Evolutionary conservation across 208 protist genomes (phyloP), one percentile per base, ranked within the genome.

Genomic region (Tetramitus jugosus): DNA sequence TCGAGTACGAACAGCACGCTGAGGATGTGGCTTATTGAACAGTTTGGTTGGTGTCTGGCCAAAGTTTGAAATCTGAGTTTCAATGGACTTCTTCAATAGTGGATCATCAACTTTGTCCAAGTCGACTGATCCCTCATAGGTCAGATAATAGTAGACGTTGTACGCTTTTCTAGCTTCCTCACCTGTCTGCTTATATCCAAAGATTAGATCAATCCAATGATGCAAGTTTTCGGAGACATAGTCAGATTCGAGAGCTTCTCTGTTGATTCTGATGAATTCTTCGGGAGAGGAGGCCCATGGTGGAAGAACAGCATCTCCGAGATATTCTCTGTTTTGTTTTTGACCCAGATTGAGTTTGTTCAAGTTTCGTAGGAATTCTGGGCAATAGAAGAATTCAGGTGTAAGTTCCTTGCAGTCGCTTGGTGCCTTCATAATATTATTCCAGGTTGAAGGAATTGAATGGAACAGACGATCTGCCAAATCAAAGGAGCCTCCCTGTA

Each of bases 141-240:
- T 97, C 62, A 98, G 87, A 80, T 94, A 95, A 86, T 98, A 95
- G 85, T 98, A 99, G 39, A 98, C 88, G 87, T 99, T 99, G 45
- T 95, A 83, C 26, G 95, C 92, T 26, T 94, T 91, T 37, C 93
- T 91, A 6, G 97, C 96, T 35, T 91, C 91, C 76, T 86, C 87
- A 29, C 97, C 97, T 35, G 90, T 85, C 85, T 99, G 97, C 87
- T 98, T 96, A 83, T 92, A 94, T 40, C 97, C 97, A 89, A 99
- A 99, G 64, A 99, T 95, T 26, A 99, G 89, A 83, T 99, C 96
- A 80, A 99, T 98, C 97, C 98, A 99, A 56, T 98, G 81, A 84
- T 98, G 89, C 75, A 99, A 86, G 78, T 94, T 84, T 1, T 79
- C 83, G 1, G 93, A 97, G 0, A 99, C 97, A 83, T 97, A 90